These are phyloP conservation scores for Boletus pseudopeckii DNA, from an alignment of 768 basidiomycete species.

Conservation along the genomic window DNA sequence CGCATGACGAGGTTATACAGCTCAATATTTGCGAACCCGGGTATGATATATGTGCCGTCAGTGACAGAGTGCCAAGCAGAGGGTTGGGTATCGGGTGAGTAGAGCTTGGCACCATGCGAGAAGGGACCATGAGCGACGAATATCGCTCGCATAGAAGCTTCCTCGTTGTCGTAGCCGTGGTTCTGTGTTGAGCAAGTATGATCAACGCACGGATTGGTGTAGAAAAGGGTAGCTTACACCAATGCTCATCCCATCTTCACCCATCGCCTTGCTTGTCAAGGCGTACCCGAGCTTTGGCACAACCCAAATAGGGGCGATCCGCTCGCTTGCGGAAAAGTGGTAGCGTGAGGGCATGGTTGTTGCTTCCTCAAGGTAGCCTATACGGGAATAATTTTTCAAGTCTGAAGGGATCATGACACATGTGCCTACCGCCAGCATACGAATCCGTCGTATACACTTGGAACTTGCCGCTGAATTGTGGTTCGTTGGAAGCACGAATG, in stretches of 20 bases:
- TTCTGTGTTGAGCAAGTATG: constrained; percentile 45
- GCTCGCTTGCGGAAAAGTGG: constrained; percentile 67
- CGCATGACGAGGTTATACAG: constrained; percentile 80
- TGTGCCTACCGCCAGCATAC: constrained; percentile 19
- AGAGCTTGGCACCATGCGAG: constrained; percentile 62
- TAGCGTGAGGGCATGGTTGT: constrained; percentile 68
- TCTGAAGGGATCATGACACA: not conserved
- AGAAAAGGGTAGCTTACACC: constrained; percentile 52
- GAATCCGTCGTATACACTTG: constrained; percentile 43
- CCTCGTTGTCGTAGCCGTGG: constrained; percentile 87
- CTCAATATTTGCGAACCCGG: constrained; percentile 83
- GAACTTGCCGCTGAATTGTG: constrained; percentile 52
- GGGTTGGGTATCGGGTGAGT: constrained; percentile 3
- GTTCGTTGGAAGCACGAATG: constrained; percentile 43
- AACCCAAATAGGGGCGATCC: constrained; percentile 88
- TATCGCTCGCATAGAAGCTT: constrained; percentile 78
- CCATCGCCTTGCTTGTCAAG: constrained; percentile 63
- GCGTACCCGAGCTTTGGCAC: constrained; percentile 80
- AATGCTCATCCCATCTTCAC: constrained; percentile 61
- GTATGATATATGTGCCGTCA: constrained; percentile 60
- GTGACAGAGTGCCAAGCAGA: constrained; percentile 60
- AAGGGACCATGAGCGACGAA: constrained; percentile 94
- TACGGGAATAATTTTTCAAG: not conserved
- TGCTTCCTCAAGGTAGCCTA: constrained; percentile 14
- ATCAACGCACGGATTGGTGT: not conserved